These are phyloP conservation scores for Crithidia expoeki DNA, from an alignment of 208 protist species.

Conservation along the genomic window DNA sequence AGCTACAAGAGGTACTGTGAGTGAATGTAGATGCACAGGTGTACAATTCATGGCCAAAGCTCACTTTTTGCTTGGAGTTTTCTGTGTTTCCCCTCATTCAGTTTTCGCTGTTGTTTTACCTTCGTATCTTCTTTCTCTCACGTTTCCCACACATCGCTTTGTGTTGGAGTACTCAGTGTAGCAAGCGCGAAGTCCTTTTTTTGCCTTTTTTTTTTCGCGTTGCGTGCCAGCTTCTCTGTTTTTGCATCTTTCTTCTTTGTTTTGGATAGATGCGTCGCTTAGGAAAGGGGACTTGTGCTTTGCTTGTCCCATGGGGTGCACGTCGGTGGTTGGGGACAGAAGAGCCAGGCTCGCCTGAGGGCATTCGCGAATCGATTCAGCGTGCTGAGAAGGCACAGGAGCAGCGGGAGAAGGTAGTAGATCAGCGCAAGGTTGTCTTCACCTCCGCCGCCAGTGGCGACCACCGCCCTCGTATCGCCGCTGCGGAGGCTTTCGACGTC, in stretches of 20 bases:
- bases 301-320: slow-evolving; percentile 2
- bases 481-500: slow-evolving; percentile 86
- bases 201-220: too few relatives aligned
- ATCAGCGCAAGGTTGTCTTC: slow-evolving; percentile 78
- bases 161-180: too few relatives aligned
- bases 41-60: too few relatives aligned
- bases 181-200: too few relatives aligned
- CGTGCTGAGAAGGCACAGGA: slow-evolving; percentile 59
- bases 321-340: slow-evolving; percentile 22
- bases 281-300: background rate
- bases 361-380: slow-evolving; percentile 57
- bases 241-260: slow-evolving; percentile 13
- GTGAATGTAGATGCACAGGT: too few relatives aligned
- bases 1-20: too few relatives aligned
- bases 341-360: slow-evolving; percentile 48
- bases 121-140: too few relatives aligned
- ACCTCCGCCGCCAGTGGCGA: slow-evolving; percentile 74
- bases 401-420: slow-evolving; percentile 59
- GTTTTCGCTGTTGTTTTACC: too few relatives aligned
- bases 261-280: slow-evolving; percentile 20
- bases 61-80: too few relatives aligned
- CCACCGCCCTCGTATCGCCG: slow-evolving; percentile 80
- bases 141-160: too few relatives aligned
- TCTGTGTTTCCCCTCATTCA: too few relatives aligned
- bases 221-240: too few relatives aligned